Conservation (phyloP, 495 filamentous ascomycete genomes). For the Podospora appendiculata region DNA sequence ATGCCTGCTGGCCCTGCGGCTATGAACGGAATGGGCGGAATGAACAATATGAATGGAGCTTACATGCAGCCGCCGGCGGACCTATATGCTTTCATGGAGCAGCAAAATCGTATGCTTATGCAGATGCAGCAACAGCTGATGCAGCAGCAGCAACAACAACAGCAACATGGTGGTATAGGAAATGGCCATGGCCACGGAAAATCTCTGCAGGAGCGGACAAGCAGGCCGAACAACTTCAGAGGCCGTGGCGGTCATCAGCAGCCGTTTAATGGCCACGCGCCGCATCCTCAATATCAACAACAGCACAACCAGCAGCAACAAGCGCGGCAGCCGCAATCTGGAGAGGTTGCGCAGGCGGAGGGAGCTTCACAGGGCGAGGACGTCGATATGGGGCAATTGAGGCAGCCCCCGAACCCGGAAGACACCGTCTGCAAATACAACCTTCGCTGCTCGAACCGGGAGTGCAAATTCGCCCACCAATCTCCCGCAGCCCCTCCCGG, state of each 20-base stretch:
- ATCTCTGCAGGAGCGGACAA: constrained; percentile 70
- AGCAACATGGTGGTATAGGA: constrained; percentile 26
- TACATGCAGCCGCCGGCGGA: constrained; percentile 54
- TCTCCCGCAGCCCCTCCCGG: constrained; percentile 85
- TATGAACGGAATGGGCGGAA: constrained; percentile 27
- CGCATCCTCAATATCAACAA: constrained; percentile 11
- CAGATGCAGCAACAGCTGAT: constrained; percentile 58
- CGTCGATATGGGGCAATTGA: constrained; percentile 43
- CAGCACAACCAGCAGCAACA: constrained; percentile 11
- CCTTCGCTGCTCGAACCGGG: constrained; percentile 73
- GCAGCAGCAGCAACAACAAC: constrained; percentile 38
- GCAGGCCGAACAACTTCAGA: constrained; percentile 22
- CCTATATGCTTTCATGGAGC: constrained; percentile 76
- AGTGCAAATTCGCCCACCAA: constrained; percentile 91
- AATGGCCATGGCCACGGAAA: constrained; percentile 41
- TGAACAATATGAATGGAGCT: constrained; percentile 32
- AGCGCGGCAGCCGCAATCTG: constrained; percentile 3
- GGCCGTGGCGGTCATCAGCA: constrained; percentile 29
- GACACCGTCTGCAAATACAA: constrained; percentile 80
- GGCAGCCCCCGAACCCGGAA: constrained; percentile 43
- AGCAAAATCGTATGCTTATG: constrained; percentile 82
- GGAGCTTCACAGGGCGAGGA: constrained; percentile 32
- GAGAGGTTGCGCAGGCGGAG: constrained; percentile 20
- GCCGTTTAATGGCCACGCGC: constrained; percentile 7
- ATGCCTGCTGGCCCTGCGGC: constrained; percentile 24